Evolutionary conservation across 352 stramenopile genomes (phyloP).

Genomic region (Globisporangium cylindrosporum): DNA sequence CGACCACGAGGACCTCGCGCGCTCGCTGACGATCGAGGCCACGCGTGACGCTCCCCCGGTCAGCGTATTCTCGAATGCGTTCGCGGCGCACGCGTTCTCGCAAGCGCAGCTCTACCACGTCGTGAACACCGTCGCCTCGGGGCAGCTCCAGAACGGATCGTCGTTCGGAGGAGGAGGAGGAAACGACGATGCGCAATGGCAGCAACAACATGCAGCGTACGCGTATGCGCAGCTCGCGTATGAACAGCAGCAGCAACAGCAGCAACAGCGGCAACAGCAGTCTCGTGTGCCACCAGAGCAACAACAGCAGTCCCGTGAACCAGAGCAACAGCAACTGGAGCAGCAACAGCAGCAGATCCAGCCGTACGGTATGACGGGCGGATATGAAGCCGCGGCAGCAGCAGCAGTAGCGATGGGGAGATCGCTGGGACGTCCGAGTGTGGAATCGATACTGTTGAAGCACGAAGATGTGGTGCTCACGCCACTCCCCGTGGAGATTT

Average conservation of each 20-base stretch:
- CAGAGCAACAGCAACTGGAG: neutral
- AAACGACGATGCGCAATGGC: neutral
- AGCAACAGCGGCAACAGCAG: too few species aligned
- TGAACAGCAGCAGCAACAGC: neutral
- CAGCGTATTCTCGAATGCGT: neutral
- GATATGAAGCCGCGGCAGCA: neutral
- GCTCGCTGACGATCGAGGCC: neutral
- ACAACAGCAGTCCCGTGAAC: neutral
- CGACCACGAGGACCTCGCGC: slow-evolving; percentile 17
- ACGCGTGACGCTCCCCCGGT: neutral
- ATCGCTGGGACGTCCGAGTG: neutral
- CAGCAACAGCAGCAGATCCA: neutral
- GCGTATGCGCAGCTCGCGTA: neutral
- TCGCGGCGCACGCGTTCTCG: neutral
- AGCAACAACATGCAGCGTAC: neutral
- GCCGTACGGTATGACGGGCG: neutral
- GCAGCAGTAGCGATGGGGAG: neutral
- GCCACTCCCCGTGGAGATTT: neutral
- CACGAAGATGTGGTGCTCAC: neutral
- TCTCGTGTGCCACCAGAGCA: neutral
- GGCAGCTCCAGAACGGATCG: neutral
- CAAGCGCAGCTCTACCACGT: neutral
- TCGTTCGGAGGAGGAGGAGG: neutral
- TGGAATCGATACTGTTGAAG: neutral
- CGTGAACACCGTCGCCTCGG: neutral